Evolutionary conservation across 1,284 basidiomycete genomes (phyloP).

Genomic region (Fomitopsis schrenkii): DNA sequence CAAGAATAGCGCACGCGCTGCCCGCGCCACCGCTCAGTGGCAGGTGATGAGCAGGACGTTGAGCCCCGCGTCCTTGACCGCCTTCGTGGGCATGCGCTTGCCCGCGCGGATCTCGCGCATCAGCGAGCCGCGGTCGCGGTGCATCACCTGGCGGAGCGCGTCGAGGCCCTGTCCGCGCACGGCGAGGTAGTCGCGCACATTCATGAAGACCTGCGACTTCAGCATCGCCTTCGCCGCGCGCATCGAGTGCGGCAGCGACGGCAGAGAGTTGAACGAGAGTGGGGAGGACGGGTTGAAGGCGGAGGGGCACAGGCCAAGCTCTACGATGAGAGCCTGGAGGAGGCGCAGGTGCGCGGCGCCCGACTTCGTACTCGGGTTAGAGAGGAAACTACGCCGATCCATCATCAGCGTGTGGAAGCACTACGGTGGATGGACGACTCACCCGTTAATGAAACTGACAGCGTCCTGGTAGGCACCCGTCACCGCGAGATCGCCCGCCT

Average conservation of each 20-base stretch:
- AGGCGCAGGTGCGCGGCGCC: slow-evolving; percentile 38
- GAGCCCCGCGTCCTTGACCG: slow-evolving; percentile 63
- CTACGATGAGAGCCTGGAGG: slow-evolving; percentile 39
- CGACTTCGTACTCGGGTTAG: slow-evolving; percentile 43
- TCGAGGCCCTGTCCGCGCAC: slow-evolving; percentile 56
- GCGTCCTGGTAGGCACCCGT: slow-evolving; percentile 47
- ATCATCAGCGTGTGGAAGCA: neutral
- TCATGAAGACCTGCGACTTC: slow-evolving; percentile 62
- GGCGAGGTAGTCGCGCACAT: slow-evolving; percentile 69
- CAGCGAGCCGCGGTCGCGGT: slow-evolving; percentile 55
- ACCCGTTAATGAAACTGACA: slow-evolving; percentile 39
- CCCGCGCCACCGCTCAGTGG: slow-evolving; percentile 9
- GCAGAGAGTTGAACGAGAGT: slow-evolving; percentile 22
- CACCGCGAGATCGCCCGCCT: slow-evolving; percentile 33
- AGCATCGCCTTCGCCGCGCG: slow-evolving; percentile 58
- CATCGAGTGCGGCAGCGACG: slow-evolving; percentile 50
- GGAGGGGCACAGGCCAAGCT: slow-evolving; percentile 39
- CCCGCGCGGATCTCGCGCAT: slow-evolving; percentile 52
- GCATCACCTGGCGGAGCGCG: slow-evolving; percentile 58
- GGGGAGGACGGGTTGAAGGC: slow-evolving; percentile 34
- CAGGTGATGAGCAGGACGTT: slow-evolving; percentile 53
- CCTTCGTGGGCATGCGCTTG: slow-evolving; percentile 34
- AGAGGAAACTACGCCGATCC: slow-evolving; percentile 35
- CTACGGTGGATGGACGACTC: slow-evolving; percentile 8
- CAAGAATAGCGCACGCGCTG: neutral